Base-by-base conservation (phyloP, 2,329 filamentous ascomycete species). In the Aspergillus glaucus region DNA sequence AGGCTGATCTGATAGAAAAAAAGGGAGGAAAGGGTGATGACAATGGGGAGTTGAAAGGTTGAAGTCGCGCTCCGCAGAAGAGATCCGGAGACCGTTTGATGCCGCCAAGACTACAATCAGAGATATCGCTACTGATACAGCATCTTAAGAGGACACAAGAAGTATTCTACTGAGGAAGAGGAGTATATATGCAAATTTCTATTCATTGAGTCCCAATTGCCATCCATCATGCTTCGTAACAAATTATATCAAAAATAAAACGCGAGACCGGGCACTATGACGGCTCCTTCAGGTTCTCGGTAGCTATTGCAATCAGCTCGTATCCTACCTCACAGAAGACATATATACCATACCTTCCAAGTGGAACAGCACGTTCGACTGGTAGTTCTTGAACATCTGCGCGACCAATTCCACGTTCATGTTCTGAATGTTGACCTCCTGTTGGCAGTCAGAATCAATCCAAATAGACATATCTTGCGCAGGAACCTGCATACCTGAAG, bases 381-480 rank as follows among this genome's bases (percentile, higher is more conserved):
- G 91, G 68, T 98, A 98, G 72, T 97, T 98, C 75, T 97, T 96
- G 78, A 97, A 98, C 93, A 98, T 98, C 66, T 97, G 92, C 1
- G 92, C 91, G 4, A 97, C 93, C 2, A 97, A 79, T 73, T 97
- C 93, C 32, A 96, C 89, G 65, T 98, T 95, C 90, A 97, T 96
- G 69, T 97, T 98, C 63, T 95, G 88, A 48, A 96, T 85, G 64
- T 97, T 97, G 78, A 97, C 96, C 58, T 97, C 92, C 87, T 95
- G 59, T 47, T 15, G 37, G 47, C 39, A 46, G 43, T 21, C 14
- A 44, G 15, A 24, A 19, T 30, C 9, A 36, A 24, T 24, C 19
- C 9, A n/a, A n/a, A 8, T 5, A 21, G 19, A 17, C 36, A 43
- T 12, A 40, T 8, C 45, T 24, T n/a, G 42, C 24, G 12, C 6